Base-by-base conservation (phyloP, 257 asterid genomes). In the Eustoma russellianum region DNA sequence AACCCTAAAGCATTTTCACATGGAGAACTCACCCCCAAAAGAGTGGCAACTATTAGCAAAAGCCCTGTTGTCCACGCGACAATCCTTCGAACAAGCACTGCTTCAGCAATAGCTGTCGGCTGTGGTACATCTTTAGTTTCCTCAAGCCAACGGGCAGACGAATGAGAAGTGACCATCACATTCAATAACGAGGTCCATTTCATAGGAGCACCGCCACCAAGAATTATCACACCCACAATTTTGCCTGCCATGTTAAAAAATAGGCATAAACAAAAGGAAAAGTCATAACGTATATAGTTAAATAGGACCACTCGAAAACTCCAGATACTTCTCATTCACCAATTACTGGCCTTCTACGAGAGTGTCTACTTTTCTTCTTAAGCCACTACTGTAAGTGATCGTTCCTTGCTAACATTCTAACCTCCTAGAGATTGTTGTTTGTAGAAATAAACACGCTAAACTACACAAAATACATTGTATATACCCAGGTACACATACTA, bases 1-100 rank as follows among this genome's bases (percentile, higher is more conserved):
- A 47, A 33, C 14, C 13, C 12, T 33, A 59, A 13, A 18, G 50
- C 17, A 44, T 24, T 35, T 9, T n/a, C 41, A 41, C 24, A 17
- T 50, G 14, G 62, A 61, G 53, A 64, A 58, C 67, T 77, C 79
- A 91, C 98, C 85, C 94, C 96, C 61, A 91, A 56, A 56, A 84
- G 38, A 66, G 94, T 84, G 68, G 98, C 85, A 68, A 91, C 66
- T 54, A 91, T 72, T 57, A 91, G 94, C 72, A 91, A 65, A 77
- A 87, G 70, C 61, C 95, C 96, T 13, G 98, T 91, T 59, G 73
- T 77, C 98, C 95, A 91, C 61, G 96, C 98, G 74, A 91, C 68
- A 7, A 83, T 74, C 43, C 50, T 48, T 56, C 98, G 70, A 65
- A 87, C 98, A 49, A 91, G 73, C 33, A 44, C 6, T 51, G 72